Base-by-base conservation (phyloP, 352 stramenopile species). In the Phytopythium sindhum region DNA sequence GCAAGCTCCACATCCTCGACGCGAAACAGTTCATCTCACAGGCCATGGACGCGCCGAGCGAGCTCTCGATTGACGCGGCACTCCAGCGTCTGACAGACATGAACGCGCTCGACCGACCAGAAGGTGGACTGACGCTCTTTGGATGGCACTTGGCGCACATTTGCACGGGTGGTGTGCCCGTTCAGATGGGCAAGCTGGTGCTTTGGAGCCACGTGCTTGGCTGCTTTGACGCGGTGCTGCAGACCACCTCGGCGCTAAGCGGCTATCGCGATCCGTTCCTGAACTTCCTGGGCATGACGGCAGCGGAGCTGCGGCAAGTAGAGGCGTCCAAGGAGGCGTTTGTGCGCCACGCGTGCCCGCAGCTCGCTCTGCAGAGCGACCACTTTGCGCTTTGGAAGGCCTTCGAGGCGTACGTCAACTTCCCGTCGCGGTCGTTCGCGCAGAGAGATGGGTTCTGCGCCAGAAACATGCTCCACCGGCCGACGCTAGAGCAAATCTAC, bases 1-100 rank as follows among this genome's bases (percentile, higher is more conserved):
- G 88, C 63, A 90, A 91, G 68, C 74, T 92, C 6, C 71, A 84
- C 39, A 89, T 91, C 51, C 64, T 68, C 33, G 72, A 88, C 50
- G 77, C 78, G 17, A 90, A 89, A 62, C 71, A 77, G 23, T 98
- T 99, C 63, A 68, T 99, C 26, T 62, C 83, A 26, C 80, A 96
- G 35, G 96, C 95, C 12, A 90, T 99, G 60, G 89, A 99, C 60
- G 90, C 97, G 19, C 97, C 97, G 0, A 90, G 81, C 14, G 80
- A 91, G n/a, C 81, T 89, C 4, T 81, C 90, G 5, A 95, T 99
- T 41, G 82, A 97, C 57, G 92, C 90, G 51, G 93, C 95, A 19
- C 72, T 99, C 15, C 84, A 96, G 35, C 77, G 96, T 2, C 71
- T 98, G 23, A 69, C 83, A 52, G 76, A 86, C 37, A 92, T 98